Conservation (phyloP, 2,329 filamentous ascomycete genomes). For the Beauveria sp. region DNA sequence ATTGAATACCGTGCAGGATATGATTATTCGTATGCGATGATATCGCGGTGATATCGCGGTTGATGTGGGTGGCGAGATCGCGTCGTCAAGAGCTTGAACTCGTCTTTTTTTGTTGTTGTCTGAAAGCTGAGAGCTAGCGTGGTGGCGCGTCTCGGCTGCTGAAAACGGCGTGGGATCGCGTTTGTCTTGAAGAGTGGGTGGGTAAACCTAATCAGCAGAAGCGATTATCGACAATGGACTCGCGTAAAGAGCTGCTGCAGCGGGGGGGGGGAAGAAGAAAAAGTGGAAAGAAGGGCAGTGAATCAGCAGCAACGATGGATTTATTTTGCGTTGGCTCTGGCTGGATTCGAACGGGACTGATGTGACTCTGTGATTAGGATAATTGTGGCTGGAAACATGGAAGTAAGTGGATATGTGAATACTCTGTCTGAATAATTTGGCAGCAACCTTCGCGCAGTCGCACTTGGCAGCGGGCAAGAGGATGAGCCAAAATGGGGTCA, state of each 20-base stretch:
- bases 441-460: too few relatives aligned
- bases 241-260: neutral
- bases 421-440: too few relatives aligned
- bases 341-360: too few relatives aligned
- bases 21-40: neutral
- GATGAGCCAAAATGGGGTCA: too few relatives aligned
- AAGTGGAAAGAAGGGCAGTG: neutral
- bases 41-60: too few relatives aligned
- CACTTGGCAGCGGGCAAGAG: too few relatives aligned
- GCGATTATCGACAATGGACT: neutral
- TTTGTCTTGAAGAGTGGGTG: neutral
- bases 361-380: too few relatives aligned
- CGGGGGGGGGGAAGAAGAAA: too few relatives aligned
- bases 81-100: neutral
- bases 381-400: too few relatives aligned
- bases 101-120: neutral
- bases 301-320: neutral
- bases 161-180: neutral
- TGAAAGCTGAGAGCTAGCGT: neutral
- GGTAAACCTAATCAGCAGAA: neutral
- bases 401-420: too few relatives aligned
- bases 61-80: neutral
- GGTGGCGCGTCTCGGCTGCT: neutral
- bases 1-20: neutral
- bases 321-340: too few relatives aligned